A percentile compares a stretch with the other conserved stretches of the same genome.
Evolutionary conservation across 371 early-diverging fungal genomes (phyloP).

Genomic region (Choanephora cucurbitarum): DNA sequence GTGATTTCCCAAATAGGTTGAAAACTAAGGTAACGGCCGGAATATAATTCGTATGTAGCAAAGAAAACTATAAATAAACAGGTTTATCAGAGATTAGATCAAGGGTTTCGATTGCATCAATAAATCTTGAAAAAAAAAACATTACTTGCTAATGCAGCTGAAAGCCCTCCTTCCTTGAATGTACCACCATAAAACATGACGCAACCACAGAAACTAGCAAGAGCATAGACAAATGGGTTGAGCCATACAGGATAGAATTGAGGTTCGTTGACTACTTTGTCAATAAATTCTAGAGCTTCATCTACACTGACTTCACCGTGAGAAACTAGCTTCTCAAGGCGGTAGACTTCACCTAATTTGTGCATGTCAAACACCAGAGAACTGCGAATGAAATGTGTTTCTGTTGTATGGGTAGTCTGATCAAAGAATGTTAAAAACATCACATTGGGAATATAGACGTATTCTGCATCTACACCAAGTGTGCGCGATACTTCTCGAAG

Average conservation of each 20-base stretch:
- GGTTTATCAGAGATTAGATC: not conserved
- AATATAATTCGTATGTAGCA: slow-evolving; percentile 43
- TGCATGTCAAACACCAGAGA: slow-evolving; percentile 72
- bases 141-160: slow-evolving; percentile 48
- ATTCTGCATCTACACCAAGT: slow-evolving; percentile 69
- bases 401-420: slow-evolving; percentile 74
- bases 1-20: slow-evolving; percentile 69
- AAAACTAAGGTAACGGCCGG: slow-evolving; percentile 42
- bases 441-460: slow-evolving; percentile 69
- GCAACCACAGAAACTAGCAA: slow-evolving; percentile 54
- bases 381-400: slow-evolving; percentile 72
- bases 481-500: slow-evolving; percentile 52
- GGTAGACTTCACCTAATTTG: slow-evolving; percentile 60
- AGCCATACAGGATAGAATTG: slow-evolving; percentile 55
- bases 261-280: slow-evolving; percentile 40
- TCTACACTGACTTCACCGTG: slow-evolving; percentile 57
- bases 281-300: slow-evolving; percentile 55
- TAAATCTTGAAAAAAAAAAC: slow-evolving; percentile 16
- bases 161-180: slow-evolving; percentile 42
- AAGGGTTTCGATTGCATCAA: not conserved
- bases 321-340: slow-evolving; percentile 51
- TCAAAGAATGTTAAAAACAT: slow-evolving; percentile 77
- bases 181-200: slow-evolving; percentile 48
- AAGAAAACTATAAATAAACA: slow-evolving; percentile 35
- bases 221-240: slow-evolving; percentile 50